Evolutionary conservation across 1,284 basidiomycete species (phyloP).

Genomic region (Apiotrichum gracile): DNA sequence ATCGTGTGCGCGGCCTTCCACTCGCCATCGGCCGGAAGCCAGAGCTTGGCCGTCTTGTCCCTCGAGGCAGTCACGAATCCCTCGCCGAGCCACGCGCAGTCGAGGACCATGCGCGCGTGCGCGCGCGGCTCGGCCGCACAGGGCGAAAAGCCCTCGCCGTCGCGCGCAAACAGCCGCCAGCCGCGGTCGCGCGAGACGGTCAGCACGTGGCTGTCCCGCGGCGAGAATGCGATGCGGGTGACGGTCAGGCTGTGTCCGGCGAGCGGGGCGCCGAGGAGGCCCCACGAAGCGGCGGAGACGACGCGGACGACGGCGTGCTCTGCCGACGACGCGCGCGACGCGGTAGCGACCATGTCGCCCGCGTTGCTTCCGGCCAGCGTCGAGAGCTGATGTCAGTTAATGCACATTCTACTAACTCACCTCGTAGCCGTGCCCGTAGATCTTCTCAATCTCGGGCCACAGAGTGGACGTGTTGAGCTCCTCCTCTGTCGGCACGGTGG

Average conservation of each 20-base stretch:
- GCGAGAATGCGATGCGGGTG: constrained; percentile 82
- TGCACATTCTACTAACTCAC: constrained; percentile 46
- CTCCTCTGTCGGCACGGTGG: constrained; percentile 52
- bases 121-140: constrained; percentile 66
- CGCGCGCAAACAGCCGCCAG: constrained; percentile 72
- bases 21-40: background rate
- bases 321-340: constrained; percentile 77
- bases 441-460: constrained; percentile 95
- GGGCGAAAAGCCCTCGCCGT: constrained; percentile 53
- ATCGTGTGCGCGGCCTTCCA: constrained; percentile 20
- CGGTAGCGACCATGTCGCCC: constrained; percentile 72
- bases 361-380: constrained; percentile 66
- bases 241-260: constrained; percentile 81
- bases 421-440: constrained; percentile 98
- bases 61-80: constrained; percentile 88
- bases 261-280: constrained; percentile 52
- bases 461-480: constrained; percentile 73
- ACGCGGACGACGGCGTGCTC: constrained; percentile 88
- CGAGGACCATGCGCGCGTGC: constrained; percentile 92
- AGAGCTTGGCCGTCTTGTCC: constrained; percentile 74
- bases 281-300: constrained; percentile 66
- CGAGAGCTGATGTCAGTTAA: constrained; percentile 57
- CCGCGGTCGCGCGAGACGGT: constrained; percentile 86
- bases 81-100: constrained; percentile 73
- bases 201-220: constrained; percentile 69